Conservation (phyloP, 2,329 filamentous ascomycete species). For the Myriosclerotinia scirpicola region DNA sequence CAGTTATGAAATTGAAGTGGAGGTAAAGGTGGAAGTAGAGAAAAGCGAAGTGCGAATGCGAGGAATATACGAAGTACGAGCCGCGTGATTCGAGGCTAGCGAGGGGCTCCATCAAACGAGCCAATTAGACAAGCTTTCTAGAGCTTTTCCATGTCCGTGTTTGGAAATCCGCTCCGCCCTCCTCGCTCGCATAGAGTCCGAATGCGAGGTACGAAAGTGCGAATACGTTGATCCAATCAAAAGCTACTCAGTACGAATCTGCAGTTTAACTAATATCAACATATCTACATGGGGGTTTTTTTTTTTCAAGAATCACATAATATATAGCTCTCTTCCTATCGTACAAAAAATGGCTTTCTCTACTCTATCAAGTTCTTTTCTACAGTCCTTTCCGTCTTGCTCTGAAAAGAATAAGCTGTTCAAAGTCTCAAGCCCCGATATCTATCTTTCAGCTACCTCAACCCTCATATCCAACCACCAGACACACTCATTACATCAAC, state of each 20-base stretch:
- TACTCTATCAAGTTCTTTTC: not conserved
- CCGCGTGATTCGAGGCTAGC: no score
- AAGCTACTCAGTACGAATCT: not conserved
- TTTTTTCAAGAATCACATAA: not conserved
- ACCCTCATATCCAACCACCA: not conserved
- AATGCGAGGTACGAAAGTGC: no score
- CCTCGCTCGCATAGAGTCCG: no score
- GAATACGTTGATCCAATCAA: conserved; percentile 1
- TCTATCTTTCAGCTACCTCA: not conserved
- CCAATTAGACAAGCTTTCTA: not conserved
- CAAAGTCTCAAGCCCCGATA: not conserved
- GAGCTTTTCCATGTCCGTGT: no score
- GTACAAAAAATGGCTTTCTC: not conserved
- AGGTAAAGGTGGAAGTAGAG: no score
- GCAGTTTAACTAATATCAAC: not conserved
- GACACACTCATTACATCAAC: not conserved
- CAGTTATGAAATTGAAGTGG: no score
- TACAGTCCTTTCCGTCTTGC: not conserved
- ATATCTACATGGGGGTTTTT: not conserved
- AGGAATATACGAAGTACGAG: not conserved
- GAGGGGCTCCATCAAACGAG: not conserved
- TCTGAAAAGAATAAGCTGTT: not conserved
- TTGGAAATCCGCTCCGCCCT: no score
- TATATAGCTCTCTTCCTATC: not conserved
- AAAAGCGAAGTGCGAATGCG: no score